These are phyloP conservation scores for Echites panduratus DNA, from an alignment of 257 asterid genomes.

Conservation along the genomic window DNA sequence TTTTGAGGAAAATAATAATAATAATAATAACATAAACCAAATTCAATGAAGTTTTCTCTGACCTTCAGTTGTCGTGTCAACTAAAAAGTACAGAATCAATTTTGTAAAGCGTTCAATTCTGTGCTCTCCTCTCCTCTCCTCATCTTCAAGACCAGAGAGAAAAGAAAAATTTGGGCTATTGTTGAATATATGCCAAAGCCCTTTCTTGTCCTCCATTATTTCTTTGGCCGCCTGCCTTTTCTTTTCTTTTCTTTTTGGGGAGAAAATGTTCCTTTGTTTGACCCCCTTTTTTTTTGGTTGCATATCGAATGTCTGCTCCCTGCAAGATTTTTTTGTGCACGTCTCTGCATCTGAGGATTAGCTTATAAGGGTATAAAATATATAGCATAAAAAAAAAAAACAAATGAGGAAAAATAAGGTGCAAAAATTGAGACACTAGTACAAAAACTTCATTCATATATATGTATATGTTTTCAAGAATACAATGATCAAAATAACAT, in stretches of 20 bases:
- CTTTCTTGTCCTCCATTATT: slow-evolving; percentile 14
- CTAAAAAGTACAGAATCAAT: slow-evolving; percentile 25
- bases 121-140: neutral
- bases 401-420: too few relatives aligned
- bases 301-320: neutral
- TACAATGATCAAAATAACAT: too few relatives aligned
- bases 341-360: neutral
- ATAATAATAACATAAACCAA: neutral
- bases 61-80: slow-evolving; percentile 21
- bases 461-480: too few relatives aligned
- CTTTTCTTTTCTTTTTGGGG: too few relatives aligned
- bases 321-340: neutral
- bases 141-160: neutral
- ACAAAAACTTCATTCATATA: too few relatives aligned
- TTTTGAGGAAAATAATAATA: neutral
- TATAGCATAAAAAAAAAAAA: too few relatives aligned
- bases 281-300: slow-evolving; percentile 7
- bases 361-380: neutral
- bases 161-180: too few relatives aligned
- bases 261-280: slow-evolving; percentile 3
- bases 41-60: slow-evolving; percentile 11
- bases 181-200: slow-evolving; percentile 22
- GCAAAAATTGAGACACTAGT: too few relatives aligned
- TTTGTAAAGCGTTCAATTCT: neutral
- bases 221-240: neutral